phyloP scores from a whole-genome alignment of 306 rosid genomes.

The Boehmeria nivea region DNA sequence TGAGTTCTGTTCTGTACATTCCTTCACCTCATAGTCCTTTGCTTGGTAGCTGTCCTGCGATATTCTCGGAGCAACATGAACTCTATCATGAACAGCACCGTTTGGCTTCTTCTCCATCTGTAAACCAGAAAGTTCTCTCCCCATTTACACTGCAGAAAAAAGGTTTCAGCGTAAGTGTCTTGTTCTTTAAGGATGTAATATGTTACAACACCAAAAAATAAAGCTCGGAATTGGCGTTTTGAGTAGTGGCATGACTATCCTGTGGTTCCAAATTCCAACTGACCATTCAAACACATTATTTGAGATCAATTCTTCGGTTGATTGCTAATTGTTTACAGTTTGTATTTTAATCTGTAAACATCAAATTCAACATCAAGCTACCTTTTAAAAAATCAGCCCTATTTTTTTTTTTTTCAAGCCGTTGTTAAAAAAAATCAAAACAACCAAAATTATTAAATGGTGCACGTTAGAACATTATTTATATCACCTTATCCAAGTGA shows the following conservation, averaged over 20 bases:
- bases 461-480: not conserved
- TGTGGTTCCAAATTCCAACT: not conserved
- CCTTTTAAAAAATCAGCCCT: too few relatives aligned
- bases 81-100: slow-evolving; percentile 45
- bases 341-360: not conserved
- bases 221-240: too few relatives aligned
- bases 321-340: too few relatives aligned
- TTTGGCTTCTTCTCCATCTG: slow-evolving; percentile 47
- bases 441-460: too few relatives aligned
- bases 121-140: slow-evolving; percentile 73
- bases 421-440: not conserved
- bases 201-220: not conserved
- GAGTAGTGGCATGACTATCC: too few relatives aligned
- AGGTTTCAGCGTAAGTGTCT: slow-evolving; percentile 16
- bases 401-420: too few relatives aligned
- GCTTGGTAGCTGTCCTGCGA: slow-evolving; percentile 48
- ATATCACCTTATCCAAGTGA: slow-evolving; percentile 6
- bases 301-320: too few relatives aligned
- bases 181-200: slow-evolving; percentile 8
- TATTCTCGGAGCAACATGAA: slow-evolving; percentile 56
- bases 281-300: not conserved
- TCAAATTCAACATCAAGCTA: too few relatives aligned
- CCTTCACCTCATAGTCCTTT: slow-evolving; percentile 59
- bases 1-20: slow-evolving; percentile 39
- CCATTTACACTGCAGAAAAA: slow-evolving; percentile 68